Conservation (phyloP, 2,329 filamentous ascomycete genomes). For the Dothideomycetidae sp. region DNA sequence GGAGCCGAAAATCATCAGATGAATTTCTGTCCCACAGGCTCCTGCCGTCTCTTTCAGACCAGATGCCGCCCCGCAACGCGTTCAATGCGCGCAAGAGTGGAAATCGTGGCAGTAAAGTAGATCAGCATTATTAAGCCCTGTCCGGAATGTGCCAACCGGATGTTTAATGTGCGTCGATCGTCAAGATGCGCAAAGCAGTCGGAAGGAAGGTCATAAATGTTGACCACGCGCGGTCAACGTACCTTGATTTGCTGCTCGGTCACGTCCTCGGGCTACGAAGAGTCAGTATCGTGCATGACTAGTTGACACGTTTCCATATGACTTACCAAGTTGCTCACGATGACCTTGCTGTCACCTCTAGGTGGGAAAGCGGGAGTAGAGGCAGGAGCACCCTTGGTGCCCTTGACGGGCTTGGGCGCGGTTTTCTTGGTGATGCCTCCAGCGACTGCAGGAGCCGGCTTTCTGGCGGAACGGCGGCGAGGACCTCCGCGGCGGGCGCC, state of each 20-base stretch:
- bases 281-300: constrained; percentile 33
- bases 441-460: constrained; percentile 46
- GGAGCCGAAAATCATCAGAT: too few relatives aligned
- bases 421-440: constrained; percentile 68
- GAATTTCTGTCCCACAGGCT: too few relatives aligned
- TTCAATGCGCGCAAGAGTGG: too few relatives aligned
- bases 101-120: too few relatives aligned
- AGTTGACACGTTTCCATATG: constrained; percentile 4
- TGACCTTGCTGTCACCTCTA: constrained; percentile 79
- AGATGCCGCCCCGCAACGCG: too few relatives aligned
- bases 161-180: neutral
- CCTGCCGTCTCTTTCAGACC: too few relatives aligned
- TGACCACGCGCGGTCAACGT: constrained; percentile 72
- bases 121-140: too few relatives aligned
- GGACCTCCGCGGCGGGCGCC: constrained; percentile 23
- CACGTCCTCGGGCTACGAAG: constrained; percentile 74
- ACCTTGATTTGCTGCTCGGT: constrained; percentile 98
- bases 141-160: too few relatives aligned
- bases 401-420: constrained; percentile 43
- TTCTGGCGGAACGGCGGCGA: constrained; percentile 33
- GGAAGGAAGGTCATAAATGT: constrained; percentile 22
- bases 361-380: constrained; percentile 44
- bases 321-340: constrained; percentile 95
- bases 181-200: constrained; percentile 15
- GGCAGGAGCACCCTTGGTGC: constrained; percentile 40